Evolutionary conservation across 768 basidiomycete species (phyloP), one percentile per base, ranked within the genome.

Genomic region (Podaxis sp.): DNA sequence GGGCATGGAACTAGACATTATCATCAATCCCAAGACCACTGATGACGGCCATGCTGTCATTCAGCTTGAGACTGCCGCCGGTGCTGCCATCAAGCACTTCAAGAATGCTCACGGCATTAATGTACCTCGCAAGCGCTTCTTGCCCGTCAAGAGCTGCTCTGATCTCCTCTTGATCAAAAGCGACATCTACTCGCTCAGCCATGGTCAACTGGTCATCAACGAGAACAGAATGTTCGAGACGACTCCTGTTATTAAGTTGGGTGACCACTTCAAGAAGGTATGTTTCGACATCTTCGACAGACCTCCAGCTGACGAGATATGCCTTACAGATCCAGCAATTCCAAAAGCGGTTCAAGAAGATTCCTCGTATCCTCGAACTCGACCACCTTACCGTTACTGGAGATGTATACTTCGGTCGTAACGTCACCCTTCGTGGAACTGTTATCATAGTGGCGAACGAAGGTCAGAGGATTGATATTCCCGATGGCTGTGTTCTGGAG

Each of bases 221-320:
- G 85, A 85, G 64, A 80, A 83, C 41, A 79, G 93, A 67, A 90
- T 93, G 87, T 94, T 95, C 70, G 85, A 83, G 70, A 90, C 85
- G 19, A 89, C 93, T 27, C 96, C 95, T n/a, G 94, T 96, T 54
- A 92, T 98, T 83, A 97, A 97, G 80, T 85, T 97, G 54, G 94
- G 95, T 50, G 93, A 95, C 74, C 91, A 92, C 73, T 97, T 98
- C 86, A 97, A 96, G 84, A 96, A 93, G 85, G 91, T 92, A 59
- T 52, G 74, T 19, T 36, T 36, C 36, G 17, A 61, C 15, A 29
- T 50, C 15, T 38, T 49, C 27, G 24, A 46, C n/a, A 27, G 11
- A 9, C 41, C 63, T 27, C 33, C 12, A 57, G n/a, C 41, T 27
- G 46, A 43, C 15, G 9, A 9, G 8, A 40, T 43, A 29, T 50